These are phyloP conservation scores for Serendipita sp. DNA, from an alignment of 768 basidiomycete species.

Conservation along the genomic window DNA sequence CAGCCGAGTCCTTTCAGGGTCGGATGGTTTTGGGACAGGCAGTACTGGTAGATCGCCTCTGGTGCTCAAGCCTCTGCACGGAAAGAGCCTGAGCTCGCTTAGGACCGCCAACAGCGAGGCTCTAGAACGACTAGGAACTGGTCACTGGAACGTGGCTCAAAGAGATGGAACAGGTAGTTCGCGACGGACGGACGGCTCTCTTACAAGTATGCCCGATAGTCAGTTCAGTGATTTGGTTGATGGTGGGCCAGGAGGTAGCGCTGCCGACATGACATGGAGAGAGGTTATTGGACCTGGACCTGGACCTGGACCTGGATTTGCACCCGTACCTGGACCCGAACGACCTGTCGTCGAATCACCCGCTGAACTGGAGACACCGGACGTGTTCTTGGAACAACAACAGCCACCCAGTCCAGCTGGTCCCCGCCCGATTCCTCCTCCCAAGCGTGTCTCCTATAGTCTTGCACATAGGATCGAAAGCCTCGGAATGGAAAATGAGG, in stretches of 20 bases:
- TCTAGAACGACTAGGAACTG: neutral
- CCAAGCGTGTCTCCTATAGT: neutral
- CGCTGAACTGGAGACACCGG: neutral
- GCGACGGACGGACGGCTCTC: neutral
- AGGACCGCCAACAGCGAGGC: neutral
- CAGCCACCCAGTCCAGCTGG: neutral
- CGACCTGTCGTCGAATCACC: neutral
- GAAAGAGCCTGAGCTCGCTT: neutral
- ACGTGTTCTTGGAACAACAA: neutral
- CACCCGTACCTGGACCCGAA: neutral
- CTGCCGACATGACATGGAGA: neutral
- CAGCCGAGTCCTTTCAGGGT: neutral
- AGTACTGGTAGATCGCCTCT: neutral
- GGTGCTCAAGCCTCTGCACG: slow-evolving; percentile 1
- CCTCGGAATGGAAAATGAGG: neutral
- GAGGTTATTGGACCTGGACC: neutral
- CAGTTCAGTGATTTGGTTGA: neutral
- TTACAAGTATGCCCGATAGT: neutral
- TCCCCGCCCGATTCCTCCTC: neutral
- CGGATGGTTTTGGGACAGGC: neutral
- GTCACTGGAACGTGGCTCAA: neutral
- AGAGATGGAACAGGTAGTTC: neutral
- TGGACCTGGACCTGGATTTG: no score
- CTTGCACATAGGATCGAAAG: neutral
- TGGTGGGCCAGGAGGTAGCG: neutral